Percentiles rank a stretch among this genome's conserved stretches.
Conservation (phyloP, 2,329 filamentous ascomycete genomes). For the Microdochium bolleyi region DNA sequence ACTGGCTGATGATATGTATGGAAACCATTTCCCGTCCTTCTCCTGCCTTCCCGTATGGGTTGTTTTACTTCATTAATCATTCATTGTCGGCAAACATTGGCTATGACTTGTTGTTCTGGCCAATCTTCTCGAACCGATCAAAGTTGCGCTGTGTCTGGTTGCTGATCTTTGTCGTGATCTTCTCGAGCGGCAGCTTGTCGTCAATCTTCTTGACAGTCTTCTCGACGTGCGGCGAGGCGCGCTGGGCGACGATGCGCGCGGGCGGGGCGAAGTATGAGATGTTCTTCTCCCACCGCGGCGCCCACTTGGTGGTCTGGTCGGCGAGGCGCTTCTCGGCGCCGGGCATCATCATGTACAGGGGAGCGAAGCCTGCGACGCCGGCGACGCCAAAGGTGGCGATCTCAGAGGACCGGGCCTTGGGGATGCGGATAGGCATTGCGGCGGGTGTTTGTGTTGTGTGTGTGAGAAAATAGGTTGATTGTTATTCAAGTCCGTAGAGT, state of each 20-base stretch:
- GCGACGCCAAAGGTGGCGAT: conserved; percentile 45
- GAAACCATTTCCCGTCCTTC: neutral
- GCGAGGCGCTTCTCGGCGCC: conserved; percentile 47
- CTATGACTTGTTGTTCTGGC: neutral
- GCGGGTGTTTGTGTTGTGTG: conserved; percentile 7
- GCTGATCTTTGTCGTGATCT: neutral
- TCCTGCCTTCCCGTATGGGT: neutral
- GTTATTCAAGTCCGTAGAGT: neutral
- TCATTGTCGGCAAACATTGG: no score
- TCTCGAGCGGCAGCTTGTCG: neutral
- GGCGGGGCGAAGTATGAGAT: conserved; percentile 44
- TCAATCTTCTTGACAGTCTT: neutral
- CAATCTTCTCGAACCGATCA: neutral
- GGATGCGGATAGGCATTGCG: conserved; percentile 44
- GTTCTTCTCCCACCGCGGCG: conserved; percentile 51
- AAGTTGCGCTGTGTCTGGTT: neutral
- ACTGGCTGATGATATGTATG: neutral
- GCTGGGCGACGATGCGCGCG: conserved; percentile 36
- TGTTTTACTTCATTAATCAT: neutral
- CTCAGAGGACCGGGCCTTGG: conserved; percentile 38
- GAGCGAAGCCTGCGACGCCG: conserved; percentile 43
- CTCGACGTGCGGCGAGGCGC: conserved; percentile 7
- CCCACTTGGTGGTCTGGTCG: conserved; percentile 48
- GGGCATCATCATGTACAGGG: conserved; percentile 49
- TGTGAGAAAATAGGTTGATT: conserved; percentile 1